Percentiles rank a stretch among this genome's conserved stretches.
These are phyloP conservation scores for Penicillium sclerotiorum DNA, from an alignment of 2,329 filamentous ascomycete genomes.

Conservation along the genomic window DNA sequence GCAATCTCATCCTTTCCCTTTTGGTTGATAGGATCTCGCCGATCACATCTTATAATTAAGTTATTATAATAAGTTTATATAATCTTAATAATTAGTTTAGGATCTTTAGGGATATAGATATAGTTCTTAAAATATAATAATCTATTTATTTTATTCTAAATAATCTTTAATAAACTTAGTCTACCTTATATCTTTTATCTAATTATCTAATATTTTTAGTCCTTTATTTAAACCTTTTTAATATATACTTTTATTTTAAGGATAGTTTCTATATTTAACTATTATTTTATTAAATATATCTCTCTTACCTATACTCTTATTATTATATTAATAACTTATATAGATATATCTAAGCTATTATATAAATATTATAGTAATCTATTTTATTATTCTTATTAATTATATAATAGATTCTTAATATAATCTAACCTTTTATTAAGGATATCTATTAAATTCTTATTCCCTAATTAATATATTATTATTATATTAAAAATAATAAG, in stretches of 20 bases:
- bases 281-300: background rate
- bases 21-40: too few species aligned
- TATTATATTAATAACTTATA: background rate
- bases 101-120: background rate
- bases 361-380: background rate
- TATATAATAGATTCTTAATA: background rate
- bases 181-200: too few species aligned
- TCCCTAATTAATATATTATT: conserved; percentile 1
- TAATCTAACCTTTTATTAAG: too few species aligned
- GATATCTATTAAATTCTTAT: too few species aligned
- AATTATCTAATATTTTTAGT: too few species aligned
- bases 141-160: background rate
- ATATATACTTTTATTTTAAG: too few species aligned
- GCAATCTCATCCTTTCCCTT: too few species aligned
- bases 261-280: background rate
- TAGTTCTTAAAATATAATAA: background rate
- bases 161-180: too few species aligned
- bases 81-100: background rate
- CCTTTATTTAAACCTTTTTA: too few species aligned
- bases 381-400: too few species aligned
- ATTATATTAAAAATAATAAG: background rate
- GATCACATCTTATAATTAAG: too few species aligned
- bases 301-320: too few species aligned
- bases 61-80: background rate
- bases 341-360: background rate